Percentiles rank a stretch among this genome's conserved stretches.
These are phyloP conservation scores for Yarrowia sp. DNA, from an alignment of 805 yeast genomes.

Conservation along the genomic window DNA sequence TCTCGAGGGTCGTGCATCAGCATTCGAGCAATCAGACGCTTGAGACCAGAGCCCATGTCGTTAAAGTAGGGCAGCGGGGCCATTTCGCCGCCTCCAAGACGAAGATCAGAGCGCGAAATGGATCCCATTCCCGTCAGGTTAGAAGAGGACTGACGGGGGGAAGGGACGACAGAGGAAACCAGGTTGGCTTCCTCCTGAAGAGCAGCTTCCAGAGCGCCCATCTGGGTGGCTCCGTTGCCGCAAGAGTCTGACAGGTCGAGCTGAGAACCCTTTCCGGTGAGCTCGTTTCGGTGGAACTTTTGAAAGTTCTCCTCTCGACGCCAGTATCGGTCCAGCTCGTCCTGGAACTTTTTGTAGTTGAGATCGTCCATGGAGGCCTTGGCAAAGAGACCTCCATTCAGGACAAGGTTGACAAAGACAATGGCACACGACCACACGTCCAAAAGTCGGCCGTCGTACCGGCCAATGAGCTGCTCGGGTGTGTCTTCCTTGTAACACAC, in stretches of 20 bases:
- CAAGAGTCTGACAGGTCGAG: constrained; percentile 16
- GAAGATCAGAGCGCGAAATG: constrained; percentile 32
- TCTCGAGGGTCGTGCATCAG: constrained; percentile 42
- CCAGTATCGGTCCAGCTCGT: constrained; percentile 41
- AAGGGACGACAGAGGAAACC: constrained; percentile 25
- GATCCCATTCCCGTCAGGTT: constrained; percentile 30
- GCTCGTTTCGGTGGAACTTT: constrained; percentile 24
- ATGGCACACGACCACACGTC: constrained; percentile 96
- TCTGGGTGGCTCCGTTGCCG: constrained; percentile 32
- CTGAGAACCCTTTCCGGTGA: constrained; percentile 28
- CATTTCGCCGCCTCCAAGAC: constrained; percentile 33
- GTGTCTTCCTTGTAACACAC: constrained; percentile 45
- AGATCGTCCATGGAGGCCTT: constrained; percentile 46
- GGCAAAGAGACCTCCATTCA: constrained; percentile 48
- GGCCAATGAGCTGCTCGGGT: constrained; percentile 14
- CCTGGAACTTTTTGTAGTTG: constrained; percentile 42
- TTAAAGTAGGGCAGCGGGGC: constrained; percentile 42
- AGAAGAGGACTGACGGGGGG: constrained; percentile 29
- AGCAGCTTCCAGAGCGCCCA: constrained; percentile 37
- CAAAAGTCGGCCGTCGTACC: constrained; percentile 78
- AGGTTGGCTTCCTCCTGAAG: constrained; percentile 36
- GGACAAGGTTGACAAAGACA: constrained; percentile 83
- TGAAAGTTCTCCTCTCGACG: constrained; percentile 38
- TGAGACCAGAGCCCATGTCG: constrained; percentile 44
- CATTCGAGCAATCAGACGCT: constrained; percentile 43